Base-by-base conservation (phyloP, 495 filamentous ascomycete genomes). In the Arthonia radiata region DNA sequence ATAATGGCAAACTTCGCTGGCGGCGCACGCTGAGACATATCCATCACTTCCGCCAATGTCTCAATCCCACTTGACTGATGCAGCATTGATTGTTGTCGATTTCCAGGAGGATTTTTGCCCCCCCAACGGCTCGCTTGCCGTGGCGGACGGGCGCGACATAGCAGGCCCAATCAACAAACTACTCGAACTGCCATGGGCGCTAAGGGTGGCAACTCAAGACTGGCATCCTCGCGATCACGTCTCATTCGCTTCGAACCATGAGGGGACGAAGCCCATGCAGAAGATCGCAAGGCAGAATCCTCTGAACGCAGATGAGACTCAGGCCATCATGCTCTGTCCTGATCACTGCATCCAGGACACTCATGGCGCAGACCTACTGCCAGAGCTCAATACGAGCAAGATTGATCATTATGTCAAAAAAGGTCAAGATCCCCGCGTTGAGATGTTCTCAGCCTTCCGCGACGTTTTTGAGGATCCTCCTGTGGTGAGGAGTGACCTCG, bases 81-180 rank as follows among this genome's bases (percentile, higher is more conserved):
- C 62, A 24, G 71, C 71, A 12, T 44, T 79, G 14, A 41, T 93
- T 18, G 59, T 91, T 5, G 69, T 93, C 13, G 82, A 93, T 45
- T 57, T 91, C 49, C 86, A 97, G 51, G 77, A 92, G 47, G 86
- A 93, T 54, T 97, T 97, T 49, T 91, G 79, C 48, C 78, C 76
- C 32, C 83, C 83, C 14, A 62, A 71, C 40, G 86, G 86, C 28
- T 64, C 77, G 24, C 67, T 97, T 15, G 67, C 80, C 13, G 76
- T 97, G 5, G 33, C 59, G 37, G 56, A 56, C 26, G 83, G 72
- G 29, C 72, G 80, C 12, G 47, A 59, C 28, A 62, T 86, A 23
- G 58, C 64, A 2, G 61, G 67, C 3, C 35, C 56, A 2, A 66
- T 93, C 48, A 93, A 93, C 54, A 32, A 44, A 17, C 68, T 94